These are phyloP conservation scores for Pythium brachiatum DNA, from an alignment of 352 stramenopile genomes.

Conservation along the genomic window DNA sequence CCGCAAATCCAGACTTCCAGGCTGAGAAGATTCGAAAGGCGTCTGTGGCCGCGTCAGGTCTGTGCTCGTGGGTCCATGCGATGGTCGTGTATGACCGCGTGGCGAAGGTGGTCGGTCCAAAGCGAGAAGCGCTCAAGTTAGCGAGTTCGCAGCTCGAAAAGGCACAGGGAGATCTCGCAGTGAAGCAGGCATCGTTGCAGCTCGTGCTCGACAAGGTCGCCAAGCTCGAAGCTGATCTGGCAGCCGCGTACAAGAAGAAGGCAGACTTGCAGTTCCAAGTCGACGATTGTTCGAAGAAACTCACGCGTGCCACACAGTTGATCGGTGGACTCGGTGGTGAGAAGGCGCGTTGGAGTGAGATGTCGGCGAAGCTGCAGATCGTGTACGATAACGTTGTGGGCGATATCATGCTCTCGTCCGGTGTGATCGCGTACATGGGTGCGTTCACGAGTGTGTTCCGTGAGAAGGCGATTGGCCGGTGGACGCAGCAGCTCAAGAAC, in stretches of 20 bases:
- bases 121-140: constrained; percentile 89
- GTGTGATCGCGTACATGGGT: constrained; percentile 94
- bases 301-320: constrained; percentile 90
- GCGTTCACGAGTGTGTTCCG: constrained; percentile 92
- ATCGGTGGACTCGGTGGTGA: constrained; percentile 93
- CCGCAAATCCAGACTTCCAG: constrained; percentile 89
- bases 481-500: constrained; percentile 57
- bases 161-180: constrained; percentile 82
- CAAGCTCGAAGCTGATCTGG: constrained; percentile 84
- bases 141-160: constrained; percentile 85
- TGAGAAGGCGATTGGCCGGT: constrained; percentile 86
- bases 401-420: constrained; percentile 92
- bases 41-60: constrained; percentile 90
- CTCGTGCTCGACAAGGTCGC: constrained; percentile 92
- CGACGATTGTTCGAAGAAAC: constrained; percentile 91
- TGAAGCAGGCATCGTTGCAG: constrained; percentile 90
- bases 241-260: constrained; percentile 93
- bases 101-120: constrained; percentile 91
- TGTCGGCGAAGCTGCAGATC: constrained; percentile 79
- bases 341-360: constrained; percentile 91
- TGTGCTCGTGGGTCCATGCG: constrained; percentile 95
- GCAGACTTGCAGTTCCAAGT: constrained; percentile 88
- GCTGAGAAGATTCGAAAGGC: constrained; percentile 94
- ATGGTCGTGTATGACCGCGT: constrained; percentile 97
- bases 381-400: constrained; percentile 91